These are phyloP conservation scores for Protomyces gravidus DNA, from an alignment of 1,139 yeast genomes.

Conservation along the genomic window DNA sequence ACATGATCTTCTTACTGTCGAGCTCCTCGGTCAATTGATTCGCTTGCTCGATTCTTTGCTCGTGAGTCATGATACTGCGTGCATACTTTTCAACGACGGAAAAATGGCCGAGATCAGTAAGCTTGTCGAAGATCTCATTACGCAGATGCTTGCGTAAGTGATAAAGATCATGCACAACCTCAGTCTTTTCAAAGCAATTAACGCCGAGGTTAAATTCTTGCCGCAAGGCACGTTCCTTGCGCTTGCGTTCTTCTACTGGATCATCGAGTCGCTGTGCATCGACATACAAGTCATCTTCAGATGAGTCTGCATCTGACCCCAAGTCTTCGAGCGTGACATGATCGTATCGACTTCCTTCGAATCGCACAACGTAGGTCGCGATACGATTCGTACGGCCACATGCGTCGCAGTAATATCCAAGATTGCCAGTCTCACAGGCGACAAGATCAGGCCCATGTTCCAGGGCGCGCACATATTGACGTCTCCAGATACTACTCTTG, in stretches of 20 bases:
- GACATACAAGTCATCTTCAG: conserved; percentile 16
- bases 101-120: conserved; percentile 7
- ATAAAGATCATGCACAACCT: conserved; percentile 16
- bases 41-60: conserved; percentile 12
- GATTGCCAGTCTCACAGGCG: conserved; percentile 21
- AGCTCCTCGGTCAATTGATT: conserved; percentile 16
- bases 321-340: conserved; percentile 24
- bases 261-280: conserved; percentile 17
- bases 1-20: conserved; percentile 4
- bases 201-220: conserved; percentile 23
- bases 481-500: conserved; percentile 13
- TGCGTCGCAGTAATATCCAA: conserved; percentile 24
- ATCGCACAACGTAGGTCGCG: conserved; percentile 22
- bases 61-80: conserved; percentile 2
- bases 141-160: conserved; percentile 25
- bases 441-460: conserved; percentile 17
- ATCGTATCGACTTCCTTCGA: conserved; percentile 23
- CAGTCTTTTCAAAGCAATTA: conserved; percentile 19
- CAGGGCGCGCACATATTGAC: conserved; percentile 11
- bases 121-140: conserved; percentile 7
- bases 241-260: conserved; percentile 8
- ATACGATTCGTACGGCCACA: conserved; percentile 19
- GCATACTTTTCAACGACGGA: conserved; percentile 14
- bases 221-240: conserved; percentile 9
- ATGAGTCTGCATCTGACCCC: conserved; percentile 14